Base-by-base conservation (phyloP, 805 yeast genomes). In the Lipomyces mesembrius region DNA sequence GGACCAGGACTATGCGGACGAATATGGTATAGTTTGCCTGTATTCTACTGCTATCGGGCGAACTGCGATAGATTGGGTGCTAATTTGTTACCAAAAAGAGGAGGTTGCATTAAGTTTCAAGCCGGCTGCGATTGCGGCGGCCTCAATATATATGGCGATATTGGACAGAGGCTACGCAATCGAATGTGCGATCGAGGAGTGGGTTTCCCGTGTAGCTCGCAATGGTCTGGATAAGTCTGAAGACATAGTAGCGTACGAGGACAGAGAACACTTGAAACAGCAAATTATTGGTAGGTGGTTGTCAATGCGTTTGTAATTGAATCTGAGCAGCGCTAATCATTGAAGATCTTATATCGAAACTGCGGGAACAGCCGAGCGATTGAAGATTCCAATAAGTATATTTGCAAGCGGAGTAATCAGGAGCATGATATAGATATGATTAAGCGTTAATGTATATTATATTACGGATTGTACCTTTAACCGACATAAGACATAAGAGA, bases 21-120 rank as follows among this genome's bases (percentile, higher is more conserved):
- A 61, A 29, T 65, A 17, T 29, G 70, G 69, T 6, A 61, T 65
- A 46, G 69, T 57, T 29, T 22, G 54, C 6, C 46, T 64, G 29
- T 29, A 46, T 20, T 60, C 57, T 6, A 64, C 65, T 17, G 57
- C 51, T 17, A 29, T 63, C 35, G 69, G 69, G 3, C 37, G 64
- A 22, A 5, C 55, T 9, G 64, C 64, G 20, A 14, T 12, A n/a
- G 25, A 22, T 9, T 57, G 55, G 58, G 62, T 39, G 9, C 54
- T 60, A 22, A 46, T 32, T 9, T 60, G 63, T n/a, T 59, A 56
- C 51, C 56, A 46, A 20, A 29, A 22, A 2, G 55, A 17, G 22
- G 59, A 53, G 22, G 29, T 43, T 27, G 59, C 60, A 22, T 43
- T 49, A 11, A 22, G 56, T 49, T 57, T 53, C 22, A 14, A 9